A percentile compares a stretch with the other conserved stretches of the same genome.
Conservation (phyloP, 2,329 filamentous ascomycete species). For the Microascus cirrosus region DNA sequence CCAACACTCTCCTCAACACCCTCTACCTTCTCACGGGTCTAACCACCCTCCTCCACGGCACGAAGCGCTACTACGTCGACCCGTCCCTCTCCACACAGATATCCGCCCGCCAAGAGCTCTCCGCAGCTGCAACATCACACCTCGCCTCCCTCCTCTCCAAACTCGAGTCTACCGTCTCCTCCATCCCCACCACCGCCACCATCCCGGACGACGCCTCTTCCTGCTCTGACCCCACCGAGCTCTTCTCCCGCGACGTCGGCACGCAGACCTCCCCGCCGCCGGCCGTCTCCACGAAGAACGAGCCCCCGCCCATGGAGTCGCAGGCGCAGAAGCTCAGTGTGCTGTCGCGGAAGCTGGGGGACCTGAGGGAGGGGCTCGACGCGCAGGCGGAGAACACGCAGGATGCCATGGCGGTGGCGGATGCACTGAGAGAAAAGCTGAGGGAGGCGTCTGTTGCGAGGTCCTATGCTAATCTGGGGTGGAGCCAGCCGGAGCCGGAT, state of each 20-base stretch:
- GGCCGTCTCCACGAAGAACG: slow-evolving; percentile 6
- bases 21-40: slow-evolving; percentile 46
- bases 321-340: slow-evolving; percentile 30
- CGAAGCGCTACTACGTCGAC: slow-evolving; percentile 55
- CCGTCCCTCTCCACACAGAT: slow-evolving; percentile 46
- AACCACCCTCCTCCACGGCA: slow-evolving; percentile 57
- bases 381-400: slow-evolving; percentile 36
- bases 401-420: slow-evolving; percentile 39
- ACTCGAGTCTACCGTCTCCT: slow-evolving; percentile 48
- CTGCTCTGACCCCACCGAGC: slow-evolving; percentile 57
- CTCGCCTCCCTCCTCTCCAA: slow-evolving; percentile 34
- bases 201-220: slow-evolving; percentile 7
- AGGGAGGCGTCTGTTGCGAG: slow-evolving; percentile 35
- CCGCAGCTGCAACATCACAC: slow-evolving; percentile 32
- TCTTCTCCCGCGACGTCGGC: slow-evolving; percentile 72
- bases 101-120: slow-evolving; percentile 40
- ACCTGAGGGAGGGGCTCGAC: slow-evolving; percentile 29
- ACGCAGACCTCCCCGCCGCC: slow-evolving; percentile 50
- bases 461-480: slow-evolving; percentile 8
- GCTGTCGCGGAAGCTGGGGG: slow-evolving; percentile 29
- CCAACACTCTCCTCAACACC: slow-evolving; percentile 44
- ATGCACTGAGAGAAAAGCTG: slow-evolving; percentile 54
- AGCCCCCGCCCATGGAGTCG: slow-evolving; percentile 18
- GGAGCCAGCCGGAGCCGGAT: slow-evolving; percentile 40
- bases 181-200: slow-evolving; percentile 31